These are phyloP conservation scores for Arthrobotrys iridis DNA, from an alignment of 2,329 filamentous ascomycete genomes.

Conservation along the genomic window DNA sequence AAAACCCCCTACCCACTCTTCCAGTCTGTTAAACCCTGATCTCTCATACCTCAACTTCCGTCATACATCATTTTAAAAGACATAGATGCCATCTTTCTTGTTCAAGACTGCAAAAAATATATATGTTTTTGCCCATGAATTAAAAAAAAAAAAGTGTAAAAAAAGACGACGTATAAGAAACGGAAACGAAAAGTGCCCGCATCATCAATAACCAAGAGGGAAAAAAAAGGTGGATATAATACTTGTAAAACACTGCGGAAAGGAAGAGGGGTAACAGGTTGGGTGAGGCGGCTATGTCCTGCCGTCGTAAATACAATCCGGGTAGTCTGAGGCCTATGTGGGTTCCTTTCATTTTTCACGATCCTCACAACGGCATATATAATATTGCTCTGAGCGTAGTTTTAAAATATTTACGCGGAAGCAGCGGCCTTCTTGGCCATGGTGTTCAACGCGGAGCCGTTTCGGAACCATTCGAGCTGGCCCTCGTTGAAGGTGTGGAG, in stretches of 20 bases:
- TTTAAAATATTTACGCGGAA: conserved; percentile 37
- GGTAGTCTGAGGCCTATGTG: background rate
- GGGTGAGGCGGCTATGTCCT: conserved; percentile 31
- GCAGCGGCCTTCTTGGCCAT: conserved; percentile 52
- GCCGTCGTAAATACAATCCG: conserved; percentile 24
- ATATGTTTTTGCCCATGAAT: background rate
- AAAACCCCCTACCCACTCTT: background rate
- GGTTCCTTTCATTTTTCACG: background rate
- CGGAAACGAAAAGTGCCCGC: background rate
- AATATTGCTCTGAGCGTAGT: background rate
- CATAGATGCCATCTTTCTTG: background rate
- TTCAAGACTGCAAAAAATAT: background rate
- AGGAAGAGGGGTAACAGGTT: background rate
- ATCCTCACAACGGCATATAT: background rate
- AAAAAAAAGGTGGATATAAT: conserved; percentile 22
- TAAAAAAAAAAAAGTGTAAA: conserved; percentile 31
- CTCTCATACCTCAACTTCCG: background rate
- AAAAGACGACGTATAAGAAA: background rate
- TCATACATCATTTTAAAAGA: background rate
- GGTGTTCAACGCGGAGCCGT: conserved; percentile 89
- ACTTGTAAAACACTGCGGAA: conserved; percentile 18
- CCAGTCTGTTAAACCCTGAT: background rate
- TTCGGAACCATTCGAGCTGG: conserved; percentile 99
- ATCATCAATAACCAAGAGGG: background rate
- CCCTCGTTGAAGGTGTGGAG: conserved; percentile 97